Evolutionary conservation across 768 basidiomycete species (phyloP).

Genomic region (Neoboletus subvelutipes): DNA sequence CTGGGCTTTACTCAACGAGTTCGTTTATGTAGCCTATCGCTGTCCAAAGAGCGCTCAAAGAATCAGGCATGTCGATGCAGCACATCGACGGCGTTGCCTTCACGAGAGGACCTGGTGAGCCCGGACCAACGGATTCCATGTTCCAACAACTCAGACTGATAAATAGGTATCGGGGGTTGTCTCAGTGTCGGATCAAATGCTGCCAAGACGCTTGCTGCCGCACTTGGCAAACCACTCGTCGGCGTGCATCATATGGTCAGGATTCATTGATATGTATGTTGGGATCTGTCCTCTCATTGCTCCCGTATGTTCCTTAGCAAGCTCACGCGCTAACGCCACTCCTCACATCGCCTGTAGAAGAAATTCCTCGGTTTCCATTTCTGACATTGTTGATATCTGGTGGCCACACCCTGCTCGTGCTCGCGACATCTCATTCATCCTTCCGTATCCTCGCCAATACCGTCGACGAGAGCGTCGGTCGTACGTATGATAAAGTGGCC

Average conservation of each 20-base stretch:
- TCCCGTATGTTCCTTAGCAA: constrained; percentile 54
- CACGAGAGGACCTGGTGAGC: constrained; percentile 79
- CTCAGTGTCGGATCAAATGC: constrained; percentile 77
- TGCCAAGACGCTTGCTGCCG: constrained; percentile 83
- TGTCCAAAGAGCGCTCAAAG: constrained; percentile 61
- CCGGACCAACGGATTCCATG: not conserved
- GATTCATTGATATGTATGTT: constrained; percentile 8
- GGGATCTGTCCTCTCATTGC: not conserved
- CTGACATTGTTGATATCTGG: constrained; percentile 87
- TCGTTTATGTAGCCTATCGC: constrained; percentile 59
- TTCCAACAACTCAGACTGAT: constrained; percentile 1
- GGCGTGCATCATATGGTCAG: constrained; percentile 95
- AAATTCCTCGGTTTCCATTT: constrained; percentile 74
- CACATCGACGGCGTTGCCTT: constrained; percentile 88
- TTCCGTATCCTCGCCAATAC: constrained; percentile 78
- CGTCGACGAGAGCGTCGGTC: constrained; percentile 72
- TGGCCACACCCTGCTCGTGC: constrained; percentile 89
- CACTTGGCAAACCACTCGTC: constrained; percentile 72
- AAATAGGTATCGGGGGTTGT: constrained; percentile 73
- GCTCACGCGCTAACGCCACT: constrained; percentile 85
- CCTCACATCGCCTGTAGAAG: constrained; percentile 50
- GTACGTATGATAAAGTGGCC: constrained; percentile 82
- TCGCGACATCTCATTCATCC: constrained; percentile 54
- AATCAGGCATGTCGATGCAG: constrained; percentile 56
- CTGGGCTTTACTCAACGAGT: not conserved